Percentiles rank a stretch among this genome's conserved stretches.
These are phyloP conservation scores for Ogataea naganishii DNA, from an alignment of 805 yeast genomes.

Conservation along the genomic window DNA sequence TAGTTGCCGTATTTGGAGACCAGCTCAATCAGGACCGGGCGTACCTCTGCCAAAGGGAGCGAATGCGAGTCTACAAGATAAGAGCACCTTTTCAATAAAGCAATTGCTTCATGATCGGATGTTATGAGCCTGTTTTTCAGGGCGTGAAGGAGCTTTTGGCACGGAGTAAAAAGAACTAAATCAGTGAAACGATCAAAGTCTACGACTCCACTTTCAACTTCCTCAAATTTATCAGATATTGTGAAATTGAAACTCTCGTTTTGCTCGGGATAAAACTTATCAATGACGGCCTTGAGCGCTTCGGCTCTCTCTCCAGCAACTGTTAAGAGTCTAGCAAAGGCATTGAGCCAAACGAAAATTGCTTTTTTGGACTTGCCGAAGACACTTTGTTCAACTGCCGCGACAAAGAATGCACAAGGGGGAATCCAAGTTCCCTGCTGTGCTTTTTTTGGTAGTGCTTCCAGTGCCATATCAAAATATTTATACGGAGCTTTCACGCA, in stretches of 20 bases:
- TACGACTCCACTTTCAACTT: constrained; percentile 1
- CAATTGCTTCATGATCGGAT: constrained; percentile 39
- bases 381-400: constrained; percentile 62
- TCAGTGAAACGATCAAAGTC: constrained; percentile 14
- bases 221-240: constrained; percentile 1
- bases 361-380: constrained; percentile 31
- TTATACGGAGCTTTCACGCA: constrained; percentile 72
- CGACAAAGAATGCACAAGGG: constrained; percentile 51
- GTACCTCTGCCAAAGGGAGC: constrained; percentile 13
- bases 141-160: constrained; percentile 14
- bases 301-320: constrained; percentile 52
- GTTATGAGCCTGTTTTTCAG: constrained; percentile 29
- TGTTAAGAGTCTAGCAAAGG: constrained; percentile 36
- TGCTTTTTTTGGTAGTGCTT: constrained; percentile 9
- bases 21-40: constrained; percentile 24
- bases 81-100: constrained; percentile 30
- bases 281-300: constrained; percentile 9
- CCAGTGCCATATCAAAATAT: constrained; percentile 54
- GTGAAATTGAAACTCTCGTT: too few relatives aligned
- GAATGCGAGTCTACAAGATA: constrained; percentile 19
- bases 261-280: constrained; percentile 8
- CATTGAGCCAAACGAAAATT: constrained; percentile 37
- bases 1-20: constrained; percentile 40
- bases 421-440: too few relatives aligned
- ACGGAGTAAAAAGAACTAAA: constrained; percentile 22